Evolutionary conservation across 495 filamentous ascomycete species (phyloP).

Genomic region (Daldinia decipiens): DNA sequence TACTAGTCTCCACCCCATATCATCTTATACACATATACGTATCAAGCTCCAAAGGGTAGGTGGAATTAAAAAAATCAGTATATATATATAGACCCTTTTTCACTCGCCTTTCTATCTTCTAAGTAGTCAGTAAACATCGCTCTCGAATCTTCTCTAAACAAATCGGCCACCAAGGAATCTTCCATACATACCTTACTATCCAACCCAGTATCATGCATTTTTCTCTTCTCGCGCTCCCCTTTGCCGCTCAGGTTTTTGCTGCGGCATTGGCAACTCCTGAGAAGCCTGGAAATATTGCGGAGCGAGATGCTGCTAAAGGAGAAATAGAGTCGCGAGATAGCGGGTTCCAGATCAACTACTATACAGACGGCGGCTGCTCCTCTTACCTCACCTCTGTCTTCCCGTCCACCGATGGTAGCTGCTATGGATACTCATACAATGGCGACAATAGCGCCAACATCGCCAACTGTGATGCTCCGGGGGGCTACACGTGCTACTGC

Average conservation of each 20-base stretch:
- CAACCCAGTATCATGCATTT: constrained; percentile 1
- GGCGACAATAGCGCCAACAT: constrained; percentile 14
- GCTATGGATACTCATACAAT: constrained; percentile 5
- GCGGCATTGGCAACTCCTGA: background rate
- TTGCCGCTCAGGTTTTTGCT: background rate
- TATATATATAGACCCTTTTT: background rate
- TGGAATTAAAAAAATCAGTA: background rate
- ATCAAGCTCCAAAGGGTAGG: background rate
- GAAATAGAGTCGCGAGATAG: constrained; percentile 1
- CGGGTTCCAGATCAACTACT: constrained; percentile 11
- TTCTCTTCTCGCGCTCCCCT: constrained; percentile 1
- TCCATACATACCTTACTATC: background rate
- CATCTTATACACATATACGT: background rate
- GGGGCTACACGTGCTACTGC: background rate
- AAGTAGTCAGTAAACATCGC: background rate
- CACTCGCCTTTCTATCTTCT: background rate
- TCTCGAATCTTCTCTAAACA: background rate
- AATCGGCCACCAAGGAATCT: background rate
- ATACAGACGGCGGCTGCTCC: constrained; percentile 8
- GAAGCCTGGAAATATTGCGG: background rate
- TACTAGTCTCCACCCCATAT: background rate
- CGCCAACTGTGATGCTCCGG: constrained; percentile 10
- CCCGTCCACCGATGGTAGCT: constrained; percentile 6
- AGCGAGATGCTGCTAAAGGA: constrained; percentile 1
- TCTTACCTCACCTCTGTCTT: constrained; percentile 1